Conservation (phyloP, 2,329 filamentous ascomycete species). For the Niveomyces coronatus region DNA sequence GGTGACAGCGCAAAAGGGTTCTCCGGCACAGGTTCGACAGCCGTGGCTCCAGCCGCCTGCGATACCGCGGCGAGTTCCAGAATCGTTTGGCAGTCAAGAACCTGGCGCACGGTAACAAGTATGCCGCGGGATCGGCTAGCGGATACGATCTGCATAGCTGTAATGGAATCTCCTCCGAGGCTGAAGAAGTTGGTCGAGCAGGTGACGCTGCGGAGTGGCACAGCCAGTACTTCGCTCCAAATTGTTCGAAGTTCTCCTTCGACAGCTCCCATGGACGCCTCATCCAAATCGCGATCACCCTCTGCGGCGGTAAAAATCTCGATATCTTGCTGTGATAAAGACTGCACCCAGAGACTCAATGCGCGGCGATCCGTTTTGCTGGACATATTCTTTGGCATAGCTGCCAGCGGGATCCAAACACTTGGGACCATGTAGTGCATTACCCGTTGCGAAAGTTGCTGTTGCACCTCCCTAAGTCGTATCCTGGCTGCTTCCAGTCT, state of each 20-base stretch:
- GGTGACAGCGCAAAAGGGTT: slow-evolving; percentile 31
- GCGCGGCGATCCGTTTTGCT: too few relatives aligned
- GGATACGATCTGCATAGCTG: slow-evolving; percentile 25
- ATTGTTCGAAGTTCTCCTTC: slow-evolving; percentile 14
- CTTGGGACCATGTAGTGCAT: too few relatives aligned
- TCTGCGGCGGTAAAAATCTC: not conserved
- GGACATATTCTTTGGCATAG: too few relatives aligned
- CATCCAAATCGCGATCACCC: not conserved
- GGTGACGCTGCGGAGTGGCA: slow-evolving; percentile 19
- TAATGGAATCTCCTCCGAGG: slow-evolving; percentile 29
- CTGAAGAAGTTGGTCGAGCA: slow-evolving; percentile 21
- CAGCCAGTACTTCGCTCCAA: slow-evolving; percentile 28
- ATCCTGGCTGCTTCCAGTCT: too few relatives aligned
- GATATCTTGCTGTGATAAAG: not conserved
- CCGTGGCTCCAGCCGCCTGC: not conserved
- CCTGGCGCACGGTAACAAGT: slow-evolving; percentile 15
- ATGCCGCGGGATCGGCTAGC: slow-evolving; percentile 18
- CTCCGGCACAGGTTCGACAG: slow-evolving; percentile 8
- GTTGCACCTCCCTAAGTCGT: too few relatives aligned
- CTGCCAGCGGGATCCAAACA: too few relatives aligned
- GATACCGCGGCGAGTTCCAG: not conserved
- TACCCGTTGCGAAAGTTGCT: too few relatives aligned
- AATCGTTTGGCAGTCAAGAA: slow-evolving; percentile 10
- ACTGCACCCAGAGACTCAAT: too few relatives aligned
- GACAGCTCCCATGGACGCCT: not conserved